phyloP scores from a whole-genome alignment of 2,329 filamentous ascomycete genomes.

The Fusarium lyarnte region DNA sequence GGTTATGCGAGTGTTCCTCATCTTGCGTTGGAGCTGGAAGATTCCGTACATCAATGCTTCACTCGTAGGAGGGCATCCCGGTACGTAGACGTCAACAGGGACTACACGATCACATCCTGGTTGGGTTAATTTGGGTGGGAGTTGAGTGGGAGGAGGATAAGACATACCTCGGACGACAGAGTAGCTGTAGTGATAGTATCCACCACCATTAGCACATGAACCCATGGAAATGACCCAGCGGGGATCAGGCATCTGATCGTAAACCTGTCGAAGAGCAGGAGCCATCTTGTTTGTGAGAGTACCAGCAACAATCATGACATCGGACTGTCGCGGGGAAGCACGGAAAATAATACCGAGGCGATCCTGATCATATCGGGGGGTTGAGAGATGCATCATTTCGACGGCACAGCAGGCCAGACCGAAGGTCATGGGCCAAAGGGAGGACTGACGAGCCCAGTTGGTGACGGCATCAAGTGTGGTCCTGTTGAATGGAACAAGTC shows the following conservation, averaged over 20 bases:
- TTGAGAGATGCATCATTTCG: constrained; percentile 93
- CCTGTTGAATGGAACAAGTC: constrained; percentile 52
- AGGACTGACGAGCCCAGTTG: constrained; percentile 87
- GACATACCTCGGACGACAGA: constrained; percentile 66
- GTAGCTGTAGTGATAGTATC: constrained; percentile 90
- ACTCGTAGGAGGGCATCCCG: constrained; percentile 73
- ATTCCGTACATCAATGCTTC: constrained; percentile 75
- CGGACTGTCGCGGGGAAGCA: constrained; percentile 85
- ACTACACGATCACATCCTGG: constrained; percentile 77
- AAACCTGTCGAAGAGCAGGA: constrained; percentile 86
- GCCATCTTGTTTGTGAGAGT: constrained; percentile 98
- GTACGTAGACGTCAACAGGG: constrained; percentile 83
- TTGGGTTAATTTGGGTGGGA: neutral
- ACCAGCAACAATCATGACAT: constrained; percentile 93
- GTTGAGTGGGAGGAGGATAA: neutral
- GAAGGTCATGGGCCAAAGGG: constrained; percentile 90
- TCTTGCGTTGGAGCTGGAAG: constrained; percentile 81
- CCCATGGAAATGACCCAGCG: constrained; percentile 88
- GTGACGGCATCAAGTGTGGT: constrained; percentile 81
- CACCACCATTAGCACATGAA: constrained; percentile 84
- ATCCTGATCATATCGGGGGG: constrained; percentile 89
- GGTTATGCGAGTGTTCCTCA: constrained; percentile 67
- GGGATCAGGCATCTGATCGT: constrained; percentile 95
- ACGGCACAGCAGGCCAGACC: constrained; percentile 88
- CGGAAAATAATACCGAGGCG: constrained; percentile 90